phyloP scores from a whole-genome alignment of 345 rosid species.

The Populus pruinosa region DNA sequence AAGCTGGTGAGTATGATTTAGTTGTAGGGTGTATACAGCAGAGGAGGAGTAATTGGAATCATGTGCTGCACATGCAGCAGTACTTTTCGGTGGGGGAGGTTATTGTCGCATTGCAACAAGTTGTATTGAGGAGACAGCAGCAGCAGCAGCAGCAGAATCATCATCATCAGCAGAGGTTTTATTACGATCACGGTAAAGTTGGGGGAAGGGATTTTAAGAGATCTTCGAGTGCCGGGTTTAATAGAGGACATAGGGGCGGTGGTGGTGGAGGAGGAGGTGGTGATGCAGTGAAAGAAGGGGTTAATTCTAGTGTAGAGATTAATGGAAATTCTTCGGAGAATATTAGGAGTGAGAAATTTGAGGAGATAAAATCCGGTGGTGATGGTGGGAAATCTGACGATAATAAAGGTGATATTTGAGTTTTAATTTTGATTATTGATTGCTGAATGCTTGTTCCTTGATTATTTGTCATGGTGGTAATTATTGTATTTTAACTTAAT shows the following conservation, averaged over 20 bases:
- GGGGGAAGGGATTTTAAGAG: conserved; percentile 60
- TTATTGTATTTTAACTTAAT: not conserved
- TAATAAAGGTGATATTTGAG: conserved; percentile 49
- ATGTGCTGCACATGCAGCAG: conserved; percentile 81
- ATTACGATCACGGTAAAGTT: conserved; percentile 47
- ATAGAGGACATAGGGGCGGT: conserved; percentile 36
- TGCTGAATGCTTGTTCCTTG: not conserved
- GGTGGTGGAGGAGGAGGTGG: not conserved
- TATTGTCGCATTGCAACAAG: conserved; percentile 57
- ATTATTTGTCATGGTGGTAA: not conserved
- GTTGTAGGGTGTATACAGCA: conserved; percentile 58
- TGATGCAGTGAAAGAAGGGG: conserved; percentile 38
- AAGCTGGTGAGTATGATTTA: conserved; percentile 62
- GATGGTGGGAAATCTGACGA: conserved; percentile 38
- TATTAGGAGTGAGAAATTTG: conserved; percentile 27
- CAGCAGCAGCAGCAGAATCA: conserved; percentile 21
- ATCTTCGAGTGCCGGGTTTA: conserved; percentile 40
- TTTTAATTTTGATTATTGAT: not conserved
- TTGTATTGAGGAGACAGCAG: conserved; percentile 53
- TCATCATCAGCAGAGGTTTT: conserved; percentile 17
- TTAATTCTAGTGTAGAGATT: conserved; percentile 30
- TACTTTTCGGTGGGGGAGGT: conserved; percentile 63
- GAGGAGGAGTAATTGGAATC: conserved; percentile 76
- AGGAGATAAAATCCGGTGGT: conserved; percentile 33
- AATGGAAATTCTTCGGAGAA: conserved; percentile 34